Evolutionary conservation across 1,139 yeast genomes (phyloP), one percentile per base, ranked within the genome.

Genomic region (Geotrichum australiense): DNA sequence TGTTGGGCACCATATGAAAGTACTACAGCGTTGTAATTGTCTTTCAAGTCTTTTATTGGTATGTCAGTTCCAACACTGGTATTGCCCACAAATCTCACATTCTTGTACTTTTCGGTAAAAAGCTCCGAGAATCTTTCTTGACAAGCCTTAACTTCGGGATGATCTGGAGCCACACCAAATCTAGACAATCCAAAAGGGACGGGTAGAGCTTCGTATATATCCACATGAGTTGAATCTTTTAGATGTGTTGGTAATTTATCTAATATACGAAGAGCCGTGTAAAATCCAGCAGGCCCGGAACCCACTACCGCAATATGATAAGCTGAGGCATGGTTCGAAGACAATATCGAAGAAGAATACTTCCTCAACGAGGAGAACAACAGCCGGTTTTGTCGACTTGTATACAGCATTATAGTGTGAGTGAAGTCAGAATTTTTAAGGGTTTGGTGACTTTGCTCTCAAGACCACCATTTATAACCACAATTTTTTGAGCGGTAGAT

Each of bases 101-200:
- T 58, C 26, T 63, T 67, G 7, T 29, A 22, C 4, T 15, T 40
- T 41, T 52, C 66, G 20, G 55, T 50, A 56, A 81, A 81, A 22
- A 82, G 72, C 46, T 78, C 77, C 5, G 71, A 71, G 57, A 93
- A 79, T 43, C 87, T 80, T 19, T 83, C 93, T 59, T 66, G 63
- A 47, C 70, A 67, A 46, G 63, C 86, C 87, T 91, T 91, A 28
- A 91, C 97, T 56, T 91, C 98, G 0, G 96, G 96, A 61, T 91
- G 98, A 63, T 91, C 99, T 1, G 99, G 99, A 0, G 98, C 97
- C n/a, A 91, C 97, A 1, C 99, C 99, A 57, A 76, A 89, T 33
- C 99, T 64, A 37, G 91, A 79, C 28, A 91, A 68, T 0, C 99
- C 99, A 63, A 74, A 91, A 0, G 98, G 98, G 2, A 89, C 79